Conservation (phyloP, 2,329 filamentous ascomycete genomes). For the Lojkania enalia region DNA sequence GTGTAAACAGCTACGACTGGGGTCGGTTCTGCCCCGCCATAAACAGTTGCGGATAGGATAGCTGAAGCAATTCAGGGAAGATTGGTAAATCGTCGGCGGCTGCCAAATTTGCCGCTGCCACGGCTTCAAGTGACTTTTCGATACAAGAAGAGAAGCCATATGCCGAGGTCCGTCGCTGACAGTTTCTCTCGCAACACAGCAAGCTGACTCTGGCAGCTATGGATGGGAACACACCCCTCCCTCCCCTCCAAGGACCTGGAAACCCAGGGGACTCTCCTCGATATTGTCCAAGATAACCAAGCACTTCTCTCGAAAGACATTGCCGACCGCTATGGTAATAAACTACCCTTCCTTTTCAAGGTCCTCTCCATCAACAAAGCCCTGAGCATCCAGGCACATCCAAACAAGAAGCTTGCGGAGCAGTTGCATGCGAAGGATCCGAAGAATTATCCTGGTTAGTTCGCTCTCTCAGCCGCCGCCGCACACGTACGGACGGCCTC, state of each 20-base stretch:
- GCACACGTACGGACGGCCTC: no score
- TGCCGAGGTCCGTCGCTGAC: constrained; percentile 69
- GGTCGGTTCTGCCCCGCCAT: constrained; percentile 54
- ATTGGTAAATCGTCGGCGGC: constrained; percentile 84
- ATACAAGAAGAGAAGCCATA: constrained; percentile 90
- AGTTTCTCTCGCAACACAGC: neutral
- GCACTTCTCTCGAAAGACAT: constrained; percentile 76
- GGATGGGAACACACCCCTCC: constrained; percentile 98
- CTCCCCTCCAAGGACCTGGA: constrained; percentile 88
- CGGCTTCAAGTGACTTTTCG: constrained; percentile 71
- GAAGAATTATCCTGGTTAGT: constrained; percentile 80
- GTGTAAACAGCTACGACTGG: constrained; percentile 99
- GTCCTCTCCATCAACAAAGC: constrained; percentile 95
- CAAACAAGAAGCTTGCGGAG: constrained; percentile 92
- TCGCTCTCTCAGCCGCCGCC: no score
- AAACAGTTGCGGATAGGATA: constrained; percentile 22
- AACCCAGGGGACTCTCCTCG: constrained; percentile 82
- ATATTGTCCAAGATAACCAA: constrained; percentile 85
- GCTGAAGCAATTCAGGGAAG: constrained; percentile 64
- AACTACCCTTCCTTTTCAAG: constrained; percentile 96
- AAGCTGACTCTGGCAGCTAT: constrained; percentile 64
- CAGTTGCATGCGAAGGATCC: constrained; percentile 82
- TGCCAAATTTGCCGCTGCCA: constrained; percentile 86
- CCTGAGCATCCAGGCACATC: constrained; percentile 94
- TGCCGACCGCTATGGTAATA: constrained; percentile 73